Base-by-base conservation (phyloP, 371 early-diverging fungal species). In the Phascolomyces articulosus region DNA sequence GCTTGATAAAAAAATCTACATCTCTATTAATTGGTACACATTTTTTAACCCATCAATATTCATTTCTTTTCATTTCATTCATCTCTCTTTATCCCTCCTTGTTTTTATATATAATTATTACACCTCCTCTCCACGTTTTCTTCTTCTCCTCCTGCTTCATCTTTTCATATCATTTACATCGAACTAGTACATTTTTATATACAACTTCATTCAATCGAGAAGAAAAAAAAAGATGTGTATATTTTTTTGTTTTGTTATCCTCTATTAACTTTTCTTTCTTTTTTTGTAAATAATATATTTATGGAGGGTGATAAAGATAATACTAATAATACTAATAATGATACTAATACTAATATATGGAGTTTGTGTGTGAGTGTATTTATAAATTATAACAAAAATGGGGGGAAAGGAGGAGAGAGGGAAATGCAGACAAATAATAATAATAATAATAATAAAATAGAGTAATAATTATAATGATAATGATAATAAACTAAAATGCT, bases 1-100 rank as follows among this genome's bases (percentile, higher is more conserved):
- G 64, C 69, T 38, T 75, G 71, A 55, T 54, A 40, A 40, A 29
- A 29, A 23, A 23, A 20, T 10, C 6, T n/a, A n/a, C n/a, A n/a
- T n/a, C n/a, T n/a, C n/a, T n/a, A n/a, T 15, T 40, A 38, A 44
- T 40, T 56, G 55, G 40, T 56, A 56, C 18, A 55, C 55, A 55
- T 34, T 34, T 34, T 34, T 11, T 34, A n/a, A n/a, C n/a, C n/a
- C n/a, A n/a, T n/a, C n/a, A n/a, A n/a, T n/a, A n/a, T 34, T 11
- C 34, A 9, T 34, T 34, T 34, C 34, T 34, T 9, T 2, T 11
- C 34, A 6, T 34, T 34, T 11, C 34, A 34, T 1, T 11, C 34
- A 31, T 31, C 31, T 9, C 31, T 31, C 31, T 6, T 11, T 34
- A 6, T 0, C 34, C 34, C 34, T 11, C 34, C 34, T n/a, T n/a